phyloP scores from a whole-genome alignment of 495 filamentous ascomycete species.

The Penicillium desertorum region DNA sequence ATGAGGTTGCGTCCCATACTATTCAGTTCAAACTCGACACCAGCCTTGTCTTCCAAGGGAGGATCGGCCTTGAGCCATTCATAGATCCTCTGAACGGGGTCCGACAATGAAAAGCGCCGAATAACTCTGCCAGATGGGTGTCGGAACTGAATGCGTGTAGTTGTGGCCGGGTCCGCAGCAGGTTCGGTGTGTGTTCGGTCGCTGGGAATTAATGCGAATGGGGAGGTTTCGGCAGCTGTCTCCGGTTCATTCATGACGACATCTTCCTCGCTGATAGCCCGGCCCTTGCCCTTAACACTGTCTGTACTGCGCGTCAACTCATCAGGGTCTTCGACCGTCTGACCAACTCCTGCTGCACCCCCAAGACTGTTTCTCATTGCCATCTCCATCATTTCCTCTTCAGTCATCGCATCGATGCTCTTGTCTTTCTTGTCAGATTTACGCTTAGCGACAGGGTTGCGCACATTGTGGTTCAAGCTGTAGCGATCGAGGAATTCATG shows the following conservation, averaged over 20 bases:
- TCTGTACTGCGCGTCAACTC: conserved; percentile 68
- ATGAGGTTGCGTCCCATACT: conserved; percentile 79
- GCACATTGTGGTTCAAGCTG: conserved; percentile 79
- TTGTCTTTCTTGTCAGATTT: conserved; percentile 71
- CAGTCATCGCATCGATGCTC: conserved; percentile 84
- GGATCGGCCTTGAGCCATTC: conserved; percentile 92
- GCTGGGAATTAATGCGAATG: conserved; percentile 67
- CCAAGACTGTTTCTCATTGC: conserved; percentile 83
- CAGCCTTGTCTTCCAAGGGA: conserved; percentile 69
- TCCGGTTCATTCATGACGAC: conserved; percentile 33
- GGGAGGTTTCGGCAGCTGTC: conserved; percentile 34
- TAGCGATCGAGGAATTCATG: conserved; percentile 96
- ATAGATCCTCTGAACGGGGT: conserved; percentile 79
- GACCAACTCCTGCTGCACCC: conserved; percentile 32
- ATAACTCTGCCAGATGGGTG: conserved; percentile 79
- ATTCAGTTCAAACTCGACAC: conserved; percentile 80
- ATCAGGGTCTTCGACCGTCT: conserved; percentile 70
- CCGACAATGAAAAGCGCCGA: conserved; percentile 75
- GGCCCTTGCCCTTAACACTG: conserved; percentile 66
- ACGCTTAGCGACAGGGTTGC: conserved; percentile 84
- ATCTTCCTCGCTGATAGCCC: conserved; percentile 45
- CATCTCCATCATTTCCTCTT: conserved; percentile 94
- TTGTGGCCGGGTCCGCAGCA: conserved; percentile 60
- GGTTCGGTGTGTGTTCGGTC: conserved; percentile 78
- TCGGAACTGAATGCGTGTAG: conserved; percentile 88